A percentile compares a stretch with the other conserved stretches of the same genome.
Evolutionary conservation across 805 yeast species (phyloP).

Genomic region (Hanseniaspora jakobsenii): DNA sequence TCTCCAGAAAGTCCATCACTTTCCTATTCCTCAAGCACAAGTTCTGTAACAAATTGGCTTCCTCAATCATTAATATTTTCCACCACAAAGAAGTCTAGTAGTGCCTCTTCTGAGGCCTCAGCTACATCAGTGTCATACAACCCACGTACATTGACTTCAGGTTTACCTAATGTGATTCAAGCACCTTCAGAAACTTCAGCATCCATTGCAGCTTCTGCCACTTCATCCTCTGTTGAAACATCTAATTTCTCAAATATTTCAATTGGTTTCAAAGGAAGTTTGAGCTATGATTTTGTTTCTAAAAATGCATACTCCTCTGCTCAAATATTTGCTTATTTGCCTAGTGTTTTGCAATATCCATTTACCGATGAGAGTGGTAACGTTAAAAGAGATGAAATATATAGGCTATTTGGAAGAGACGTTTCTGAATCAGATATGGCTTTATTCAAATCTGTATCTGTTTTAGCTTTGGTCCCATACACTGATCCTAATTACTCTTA

Average conservation of each 20-base stretch:
- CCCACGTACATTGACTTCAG: conserved; percentile 23
- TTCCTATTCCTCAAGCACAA: too few species aligned
- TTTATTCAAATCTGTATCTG: conserved; percentile 36
- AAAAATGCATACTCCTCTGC: conserved; percentile 76
- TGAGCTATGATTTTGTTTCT: conserved; percentile 80
- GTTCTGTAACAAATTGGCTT: conserved; percentile 14
- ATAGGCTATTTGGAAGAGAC: conserved; percentile 10
- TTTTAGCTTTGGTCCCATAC: conserved; percentile 65
- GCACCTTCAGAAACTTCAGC: conserved; percentile 20
- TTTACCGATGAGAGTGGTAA: conserved; percentile 29
- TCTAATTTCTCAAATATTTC: conserved; percentile 24
- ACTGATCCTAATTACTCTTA: conserved; percentile 44
- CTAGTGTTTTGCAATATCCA: conserved; percentile 56
- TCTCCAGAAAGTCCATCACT: conserved; percentile 28
- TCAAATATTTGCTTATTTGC: conserved; percentile 57
- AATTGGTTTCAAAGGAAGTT: conserved; percentile 48
- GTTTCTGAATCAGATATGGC: conserved; percentile 18
- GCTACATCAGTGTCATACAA: background rate
- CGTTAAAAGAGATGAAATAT: conserved; percentile 10
- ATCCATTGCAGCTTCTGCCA: background rate
- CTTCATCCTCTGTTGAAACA: conserved; percentile 26
- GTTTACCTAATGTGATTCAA: conserved; percentile 33
- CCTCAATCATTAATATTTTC: background rate
- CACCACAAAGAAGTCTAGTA: background rate
- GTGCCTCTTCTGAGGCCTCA: background rate